phyloP scores from a whole-genome alignment of 805 yeast genomes.

The Candida lessepsii region DNA sequence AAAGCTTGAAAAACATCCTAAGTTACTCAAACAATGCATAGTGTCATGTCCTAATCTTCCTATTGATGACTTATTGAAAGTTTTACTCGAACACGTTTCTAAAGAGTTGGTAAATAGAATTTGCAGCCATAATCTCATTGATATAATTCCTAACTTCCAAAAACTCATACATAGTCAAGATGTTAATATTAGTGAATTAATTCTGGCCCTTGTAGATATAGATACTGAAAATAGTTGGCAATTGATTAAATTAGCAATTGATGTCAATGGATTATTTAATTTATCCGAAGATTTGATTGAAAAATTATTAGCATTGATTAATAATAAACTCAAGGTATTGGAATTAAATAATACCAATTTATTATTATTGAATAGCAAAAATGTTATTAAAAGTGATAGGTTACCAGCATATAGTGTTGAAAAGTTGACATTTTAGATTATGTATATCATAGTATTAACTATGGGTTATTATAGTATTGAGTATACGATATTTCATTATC shows the following conservation, averaged over 20 bases:
- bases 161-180: background rate
- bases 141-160: slow-evolving; percentile 43
- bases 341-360: slow-evolving; percentile 43
- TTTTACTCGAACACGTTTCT: background rate
- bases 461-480: background rate
- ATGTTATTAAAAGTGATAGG: slow-evolving; percentile 30
- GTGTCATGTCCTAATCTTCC: slow-evolving; percentile 73
- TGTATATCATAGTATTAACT: background rate
- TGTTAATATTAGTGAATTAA: slow-evolving; percentile 36
- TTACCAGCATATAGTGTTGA: slow-evolving; percentile 58
- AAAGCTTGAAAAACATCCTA: slow-evolving; percentile 46
- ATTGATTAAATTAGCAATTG: slow-evolving; percentile 63
- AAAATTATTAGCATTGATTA: slow-evolving; percentile 44
- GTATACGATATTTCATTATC: too few relatives aligned
- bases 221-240: slow-evolving; percentile 57
- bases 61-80: slow-evolving; percentile 55
- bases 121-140: slow-evolving; percentile 55
- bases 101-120: slow-evolving; percentile 67
- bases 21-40: slow-evolving; percentile 76
- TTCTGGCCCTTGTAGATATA: slow-evolving; percentile 31
- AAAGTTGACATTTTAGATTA: slow-evolving; percentile 18
- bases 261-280: slow-evolving; percentile 70
- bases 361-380: slow-evolving; percentile 37
- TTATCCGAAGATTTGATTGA: slow-evolving; percentile 52
- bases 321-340: slow-evolving; percentile 45